Percentiles rank a stretch among this genome's conserved stretches.
Evolutionary conservation across 495 filamentous ascomycete genomes (phyloP).

Genomic region (Tetracladium setigerum): DNA sequence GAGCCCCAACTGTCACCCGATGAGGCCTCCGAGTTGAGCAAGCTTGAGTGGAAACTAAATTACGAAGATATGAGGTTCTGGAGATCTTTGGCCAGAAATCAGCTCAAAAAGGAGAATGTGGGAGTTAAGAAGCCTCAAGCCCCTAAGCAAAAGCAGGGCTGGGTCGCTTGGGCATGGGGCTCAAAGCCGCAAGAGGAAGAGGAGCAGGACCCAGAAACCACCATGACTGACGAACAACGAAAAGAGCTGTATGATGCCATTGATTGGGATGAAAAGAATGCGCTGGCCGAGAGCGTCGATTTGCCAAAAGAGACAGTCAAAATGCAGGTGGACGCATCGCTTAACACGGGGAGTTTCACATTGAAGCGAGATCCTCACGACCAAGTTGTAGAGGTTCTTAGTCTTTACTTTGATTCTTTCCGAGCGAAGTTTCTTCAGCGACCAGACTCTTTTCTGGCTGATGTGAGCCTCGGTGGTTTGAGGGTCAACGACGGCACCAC

Average conservation of each 20-base stretch:
- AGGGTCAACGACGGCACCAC: constrained; percentile 95
- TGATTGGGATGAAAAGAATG: constrained; percentile 96
- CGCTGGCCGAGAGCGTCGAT: constrained; percentile 78
- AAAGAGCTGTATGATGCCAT: constrained; percentile 97
- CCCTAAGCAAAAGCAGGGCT: constrained; percentile 54
- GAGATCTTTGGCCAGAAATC: constrained; percentile 87
- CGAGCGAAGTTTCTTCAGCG: constrained; percentile 79
- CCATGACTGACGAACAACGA: constrained; percentile 90
- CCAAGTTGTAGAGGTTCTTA: constrained; percentile 68
- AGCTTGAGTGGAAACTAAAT: constrained; percentile 76
- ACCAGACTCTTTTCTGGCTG: constrained; percentile 79
- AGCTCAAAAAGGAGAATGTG: constrained; percentile 89
- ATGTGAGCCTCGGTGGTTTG: constrained; percentile 85
- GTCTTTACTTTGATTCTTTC: constrained; percentile 89
- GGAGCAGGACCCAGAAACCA: constrained; percentile 54
- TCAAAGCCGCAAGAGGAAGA: constrained; percentile 59
- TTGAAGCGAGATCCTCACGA: constrained; percentile 82
- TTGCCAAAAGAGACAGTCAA: constrained; percentile 85
- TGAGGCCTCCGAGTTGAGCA: constrained; percentile 64
- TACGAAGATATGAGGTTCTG: constrained; percentile 98
- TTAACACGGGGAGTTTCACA: constrained; percentile 90
- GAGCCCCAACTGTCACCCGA: constrained; percentile 61
- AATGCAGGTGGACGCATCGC: constrained; percentile 80
- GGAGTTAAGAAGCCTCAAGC: constrained; percentile 57
- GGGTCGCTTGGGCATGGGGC: constrained; percentile 85